Base-by-base conservation (phyloP, 352 stramenopile species). In the Phytophthora fragariae region DNA sequence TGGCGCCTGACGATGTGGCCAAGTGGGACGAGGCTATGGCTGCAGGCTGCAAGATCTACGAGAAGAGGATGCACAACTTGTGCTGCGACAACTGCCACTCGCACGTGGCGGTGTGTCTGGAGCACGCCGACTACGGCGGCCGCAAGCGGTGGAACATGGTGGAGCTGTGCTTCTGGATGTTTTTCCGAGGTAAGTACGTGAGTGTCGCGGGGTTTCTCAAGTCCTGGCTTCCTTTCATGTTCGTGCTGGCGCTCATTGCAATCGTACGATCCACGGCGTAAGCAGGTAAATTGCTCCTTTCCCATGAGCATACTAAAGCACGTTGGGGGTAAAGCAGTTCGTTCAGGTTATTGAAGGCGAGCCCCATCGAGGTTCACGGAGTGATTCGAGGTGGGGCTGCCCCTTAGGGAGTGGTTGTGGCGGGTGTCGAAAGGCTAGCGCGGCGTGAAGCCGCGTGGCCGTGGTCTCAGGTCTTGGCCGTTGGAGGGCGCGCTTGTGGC, bases 11-110 rank as follows among this genome's bases (percentile, higher is more conserved):
- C 44, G 70, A 88, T 1, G 84, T 79, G 10, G 79, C 87, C 50
- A 85, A 86, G 70, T 99, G 96, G 96, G 96, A 99, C 79, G 81
- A 94, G 62, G 87, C 85, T 5, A 84, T 99, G 56, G 64, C 78
- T 44, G 84, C 92, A 67, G 96, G 96, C 19, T 98, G 97, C 70
- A 74, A 81, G 1, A 83, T 98, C n/a, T 99, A 99, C 80, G 79
- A 89, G 46, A 92, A 82, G 68, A 84, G 97, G 57, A 98, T 99
- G 91, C 97, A 99, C 85, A 99, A 99, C 70, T 85, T 99, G 44
- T 98, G 76, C 72, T 99, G 96, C 76, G 96, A 98, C 80, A 99
- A 99, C 82, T 99, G 97, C 77, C 97, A 99, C 82, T 98, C 94
- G 31, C 97, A 99, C 70, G 97, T 99, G 15, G 95, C 93, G 17